These are phyloP conservation scores for Cucumis sativus DNA, from an alignment of 306 rosid genomes.

Conservation along the genomic window Cucumber_9930_V3 NC_026656.2:1202501-1203000, in stretches of 20 bases:
- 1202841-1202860: neutral
- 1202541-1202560: too few species aligned
- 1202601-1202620: too few species aligned
- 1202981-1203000: constrained; percentile 91
- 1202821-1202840: neutral
- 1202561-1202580: too few species aligned
- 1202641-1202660: neutral
- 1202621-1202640: too few species aligned
- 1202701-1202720: too few species aligned
- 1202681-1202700: too few species aligned
- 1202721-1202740: neutral
- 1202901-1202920: neutral
- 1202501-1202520: too few species aligned
- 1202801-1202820: neutral
- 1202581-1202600: too few species aligned
- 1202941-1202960: constrained; percentile 19
- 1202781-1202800: neutral
- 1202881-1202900: neutral
- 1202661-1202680: neutral
- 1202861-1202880: neutral
- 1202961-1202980: constrained; percentile 48
- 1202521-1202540: too few species aligned
- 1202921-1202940: neutral
- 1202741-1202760: neutral
- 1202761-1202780: neutral